Conservation (phyloP, 2,329 filamentous ascomycete genomes). For the Fonsecaea erecta region DNA sequence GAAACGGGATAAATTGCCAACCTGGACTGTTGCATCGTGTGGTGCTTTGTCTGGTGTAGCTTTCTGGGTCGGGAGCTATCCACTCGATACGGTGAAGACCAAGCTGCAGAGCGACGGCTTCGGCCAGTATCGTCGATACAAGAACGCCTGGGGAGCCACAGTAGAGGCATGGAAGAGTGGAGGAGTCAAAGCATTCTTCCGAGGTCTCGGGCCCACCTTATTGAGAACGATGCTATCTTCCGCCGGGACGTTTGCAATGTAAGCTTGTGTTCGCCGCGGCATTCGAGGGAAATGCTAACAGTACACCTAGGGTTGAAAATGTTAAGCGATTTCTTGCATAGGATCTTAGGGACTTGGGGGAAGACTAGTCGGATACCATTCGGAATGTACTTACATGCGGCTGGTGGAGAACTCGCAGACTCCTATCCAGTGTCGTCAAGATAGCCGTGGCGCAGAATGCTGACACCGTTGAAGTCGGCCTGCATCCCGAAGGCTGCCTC, state of each 20-base stretch:
- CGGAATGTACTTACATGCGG: too few relatives aligned
- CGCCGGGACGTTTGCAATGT: slow-evolving; percentile 23
- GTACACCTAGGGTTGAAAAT: slow-evolving; percentile 10
- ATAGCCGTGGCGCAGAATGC: too few relatives aligned
- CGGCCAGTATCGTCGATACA: slow-evolving; percentile 16
- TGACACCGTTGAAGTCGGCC: too few relatives aligned
- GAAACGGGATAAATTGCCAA: slow-evolving; percentile 10
- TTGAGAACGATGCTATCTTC: slow-evolving; percentile 27
- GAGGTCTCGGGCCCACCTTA: slow-evolving; percentile 24
- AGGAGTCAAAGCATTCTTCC: slow-evolving; percentile 20
- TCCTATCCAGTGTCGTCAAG: too few relatives aligned
- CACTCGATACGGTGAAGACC: slow-evolving; percentile 30
- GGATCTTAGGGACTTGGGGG: neutral
- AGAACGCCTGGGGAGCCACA: slow-evolving; percentile 13
- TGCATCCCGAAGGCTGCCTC: too few relatives aligned
- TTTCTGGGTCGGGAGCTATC: slow-evolving; percentile 30
- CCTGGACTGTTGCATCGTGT: slow-evolving; percentile 15
- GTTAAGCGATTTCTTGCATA: neutral
- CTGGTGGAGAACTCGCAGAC: too few relatives aligned
- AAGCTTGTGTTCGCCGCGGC: slow-evolving; percentile 9
- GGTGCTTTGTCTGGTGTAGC: slow-evolving; percentile 23
- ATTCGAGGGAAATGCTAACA: neutral
- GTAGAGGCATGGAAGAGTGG: slow-evolving; percentile 20
- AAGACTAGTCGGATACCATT: too few relatives aligned
- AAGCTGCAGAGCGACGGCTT: slow-evolving; percentile 26